Evolutionary conservation across 1,284 basidiomycete genomes (phyloP).

Genomic region (Cryptococcus sp.): DNA sequence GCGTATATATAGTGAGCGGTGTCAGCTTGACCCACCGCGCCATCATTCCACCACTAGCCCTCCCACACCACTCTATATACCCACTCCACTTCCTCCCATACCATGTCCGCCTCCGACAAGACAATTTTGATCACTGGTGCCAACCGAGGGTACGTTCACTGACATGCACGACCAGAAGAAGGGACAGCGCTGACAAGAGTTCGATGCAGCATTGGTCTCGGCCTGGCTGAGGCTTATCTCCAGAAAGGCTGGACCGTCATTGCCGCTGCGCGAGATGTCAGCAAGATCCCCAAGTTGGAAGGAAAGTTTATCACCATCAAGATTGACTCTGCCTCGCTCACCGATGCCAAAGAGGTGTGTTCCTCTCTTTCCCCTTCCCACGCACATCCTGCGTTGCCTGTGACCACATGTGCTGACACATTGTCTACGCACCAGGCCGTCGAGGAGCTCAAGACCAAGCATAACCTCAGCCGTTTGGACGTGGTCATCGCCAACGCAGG

Average conservation of each 20-base stretch:
- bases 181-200: not conserved
- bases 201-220: slow-evolving; percentile 5
- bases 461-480: not conserved
- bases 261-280: slow-evolving; percentile 6
- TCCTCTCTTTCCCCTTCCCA: too few relatives aligned
- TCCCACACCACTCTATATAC: too few relatives aligned
- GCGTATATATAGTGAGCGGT: too few relatives aligned
- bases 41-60: not conserved
- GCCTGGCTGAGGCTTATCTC: not conserved
- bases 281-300: slow-evolving; percentile 9
- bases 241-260: slow-evolving; percentile 13
- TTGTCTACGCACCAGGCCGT: not conserved
- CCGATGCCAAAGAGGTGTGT: not conserved
- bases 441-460: not conserved
- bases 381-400: not conserved
- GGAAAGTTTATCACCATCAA: not conserved
- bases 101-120: slow-evolving; percentile 1
- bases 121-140: slow-evolving; percentile 11
- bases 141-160: slow-evolving; percentile 7
- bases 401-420: not conserved
- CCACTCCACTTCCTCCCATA: not conserved
- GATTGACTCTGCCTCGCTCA: not conserved
- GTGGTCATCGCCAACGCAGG: not conserved
- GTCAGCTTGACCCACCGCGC: too few relatives aligned
- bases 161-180: not conserved